Base-by-base conservation (phyloP, 2,329 filamentous ascomycete genomes). In the Phaeosphaeriaceae sp. region DNA sequence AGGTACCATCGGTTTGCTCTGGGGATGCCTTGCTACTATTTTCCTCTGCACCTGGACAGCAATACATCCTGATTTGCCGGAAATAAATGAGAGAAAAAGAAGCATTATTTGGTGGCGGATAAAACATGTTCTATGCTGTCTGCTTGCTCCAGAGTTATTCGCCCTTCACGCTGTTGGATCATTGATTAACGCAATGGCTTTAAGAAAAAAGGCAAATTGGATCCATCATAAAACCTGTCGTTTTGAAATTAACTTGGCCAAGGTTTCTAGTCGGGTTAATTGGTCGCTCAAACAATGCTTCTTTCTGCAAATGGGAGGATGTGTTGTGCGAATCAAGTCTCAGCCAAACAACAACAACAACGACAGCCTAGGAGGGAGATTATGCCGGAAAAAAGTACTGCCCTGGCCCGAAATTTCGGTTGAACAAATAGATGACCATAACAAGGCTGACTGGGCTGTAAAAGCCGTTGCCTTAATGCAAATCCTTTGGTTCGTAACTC, bases 1-100 rank as follows among this genome's bases (percentile, higher is more conserved):
- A 3, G 70, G 69, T 1, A 72, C 69, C 7, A 56, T 63, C 12
- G 65, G 70, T 28, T 64, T 74, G 7, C 34, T 73, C 4, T 72
- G 58, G 63, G 64, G 48, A n/a, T 74, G 60, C 42, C 42, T 72
- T 34, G 54, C 60, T 5, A 70, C 68, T 0, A 60, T 66, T 16
- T 67, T 72, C 41, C 40, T 73, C 7, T 70, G 69, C 54, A 68
- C 63, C 1, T 74, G 61, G 52, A 69, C 61, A 12, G 51, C 61
- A 4, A 54, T 71, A 8, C 65, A 67, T 51, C 59, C 67, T 13
- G 69, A 73, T 38, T 23, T 72, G 12, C 71, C 69, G 12, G 20
- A 3, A 21, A 16, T 32, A 12, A n/a, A 20, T 15, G 28, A 46
- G 26, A 38, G n/a, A 12, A 16, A 13, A 43, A 40, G 4, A 11